phyloP scores from a whole-genome alignment of 805 yeast species.

The Schwanniomyces yamadae region DNA sequence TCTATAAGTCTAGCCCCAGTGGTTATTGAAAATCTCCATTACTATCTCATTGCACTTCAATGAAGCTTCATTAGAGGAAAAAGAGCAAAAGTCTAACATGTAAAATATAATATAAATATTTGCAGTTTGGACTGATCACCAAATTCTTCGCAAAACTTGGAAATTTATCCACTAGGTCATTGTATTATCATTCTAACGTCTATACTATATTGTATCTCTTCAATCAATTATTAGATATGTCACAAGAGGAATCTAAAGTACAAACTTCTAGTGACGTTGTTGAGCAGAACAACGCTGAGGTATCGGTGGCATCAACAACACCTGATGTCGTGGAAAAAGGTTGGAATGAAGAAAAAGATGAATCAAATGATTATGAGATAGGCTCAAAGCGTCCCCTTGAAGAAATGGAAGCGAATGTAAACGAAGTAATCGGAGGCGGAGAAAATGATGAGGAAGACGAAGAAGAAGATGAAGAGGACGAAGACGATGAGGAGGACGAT shows the following conservation, averaged over 20 bases:
- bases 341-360: constrained; percentile 10
- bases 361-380: constrained; percentile 1
- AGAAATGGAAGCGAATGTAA: constrained; percentile 9
- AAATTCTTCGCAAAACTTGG: too few relatives aligned
- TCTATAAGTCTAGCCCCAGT: too few relatives aligned
- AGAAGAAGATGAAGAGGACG: constrained; percentile 48
- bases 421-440: constrained; percentile 16
- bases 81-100: too few relatives aligned
- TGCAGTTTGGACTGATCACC: too few relatives aligned
- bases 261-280: constrained; percentile 6
- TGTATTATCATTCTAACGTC: too few relatives aligned
- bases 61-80: too few relatives aligned
- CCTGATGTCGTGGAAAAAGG: constrained; percentile 16
- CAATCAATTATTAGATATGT: constrained; percentile 10
- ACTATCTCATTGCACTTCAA: too few relatives aligned
- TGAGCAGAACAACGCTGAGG: constrained; percentile 7
- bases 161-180: too few relatives aligned
- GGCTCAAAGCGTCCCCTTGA: constrained; percentile 10
- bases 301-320: constrained; percentile 5
- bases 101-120: too few relatives aligned
- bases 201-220: too few relatives aligned
- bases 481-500: constrained; percentile 49
- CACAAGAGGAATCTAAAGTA: constrained; percentile 9
- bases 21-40: too few relatives aligned
- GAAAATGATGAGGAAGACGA: constrained; percentile 39